These are phyloP conservation scores for Pterocarpus macrocarpus DNA, from an alignment of 306 rosid species.

Conservation along the genomic window DNA sequence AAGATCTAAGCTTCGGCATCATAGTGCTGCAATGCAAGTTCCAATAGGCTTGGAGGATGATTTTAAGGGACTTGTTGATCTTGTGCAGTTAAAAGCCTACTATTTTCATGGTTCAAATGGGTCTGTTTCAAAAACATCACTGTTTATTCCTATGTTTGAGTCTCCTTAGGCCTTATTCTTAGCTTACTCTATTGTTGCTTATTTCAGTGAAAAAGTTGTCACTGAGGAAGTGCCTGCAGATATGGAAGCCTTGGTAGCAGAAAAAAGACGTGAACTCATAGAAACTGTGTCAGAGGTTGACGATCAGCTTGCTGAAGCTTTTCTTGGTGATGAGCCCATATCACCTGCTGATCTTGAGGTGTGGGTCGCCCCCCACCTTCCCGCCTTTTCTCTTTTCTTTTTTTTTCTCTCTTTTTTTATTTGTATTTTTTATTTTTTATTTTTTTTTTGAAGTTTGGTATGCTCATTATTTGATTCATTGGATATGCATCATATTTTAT, in stretches of 20 bases:
- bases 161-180: slow-evolving; percentile 20
- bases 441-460: neutral
- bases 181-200: slow-evolving; percentile 36
- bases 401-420: neutral
- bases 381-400: too few species aligned
- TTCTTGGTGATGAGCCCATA: slow-evolving; percentile 87
- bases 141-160: neutral
- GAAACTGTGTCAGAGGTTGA: slow-evolving; percentile 96
- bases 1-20: slow-evolving; percentile 95
- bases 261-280: slow-evolving; percentile 89
- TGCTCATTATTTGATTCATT: slow-evolving; percentile 23
- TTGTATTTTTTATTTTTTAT: too few species aligned
- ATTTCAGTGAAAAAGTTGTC: slow-evolving; percentile 76
- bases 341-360: slow-evolving; percentile 88
- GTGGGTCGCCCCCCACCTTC: neutral
- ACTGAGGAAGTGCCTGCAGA: slow-evolving; percentile 79
- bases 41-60: slow-evolving; percentile 97
- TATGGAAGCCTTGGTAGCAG: slow-evolving; percentile 82
- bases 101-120: slow-evolving; percentile 90
- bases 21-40: slow-evolving; percentile 95
- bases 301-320: slow-evolving; percentile 93
- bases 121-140: slow-evolving; percentile 57
- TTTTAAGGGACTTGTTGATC: slow-evolving; percentile 93
- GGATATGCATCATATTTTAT: slow-evolving; percentile 20
- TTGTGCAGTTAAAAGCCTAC: slow-evolving; percentile 86